Conservation (phyloP, 1,284 basidiomycete genomes). For the Ganoderma sinense region DNA sequence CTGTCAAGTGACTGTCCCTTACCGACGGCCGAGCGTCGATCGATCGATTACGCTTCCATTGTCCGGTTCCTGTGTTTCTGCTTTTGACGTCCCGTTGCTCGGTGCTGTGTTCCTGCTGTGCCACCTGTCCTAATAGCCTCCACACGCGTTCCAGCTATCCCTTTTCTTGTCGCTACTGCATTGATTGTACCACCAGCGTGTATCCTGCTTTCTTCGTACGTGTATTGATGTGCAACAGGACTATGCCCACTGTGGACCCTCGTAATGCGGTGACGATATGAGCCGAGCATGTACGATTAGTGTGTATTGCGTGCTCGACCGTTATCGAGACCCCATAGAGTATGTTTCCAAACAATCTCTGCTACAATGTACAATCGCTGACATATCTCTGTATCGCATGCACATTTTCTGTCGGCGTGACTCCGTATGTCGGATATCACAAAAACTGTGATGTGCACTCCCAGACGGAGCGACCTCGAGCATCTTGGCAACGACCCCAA, state of each 20-base stretch:
- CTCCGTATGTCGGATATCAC: neutral
- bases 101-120: neutral
- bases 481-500: neutral
- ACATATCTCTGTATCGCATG: neutral
- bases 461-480: neutral
- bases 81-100: slow-evolving; percentile 1
- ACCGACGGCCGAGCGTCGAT: neutral
- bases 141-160: neutral
- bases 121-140: neutral
- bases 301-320: neutral
- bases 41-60: neutral
- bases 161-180: neutral
- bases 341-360: neutral
- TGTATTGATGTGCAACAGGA: slow-evolving; percentile 1
- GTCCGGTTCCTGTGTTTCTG: neutral
- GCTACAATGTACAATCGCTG: neutral
- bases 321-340: neutral
- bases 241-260: neutral
- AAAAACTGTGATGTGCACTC: neutral
- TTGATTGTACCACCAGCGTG: slow-evolving; percentile 6
- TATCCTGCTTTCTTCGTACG: neutral
- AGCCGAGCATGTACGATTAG: neutral
- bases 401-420: neutral
- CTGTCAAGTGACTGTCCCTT: neutral
- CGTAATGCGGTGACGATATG: neutral